Evolutionary conservation across 805 yeast genomes (phyloP).

Genomic region (Lipomyces kockii): DNA sequence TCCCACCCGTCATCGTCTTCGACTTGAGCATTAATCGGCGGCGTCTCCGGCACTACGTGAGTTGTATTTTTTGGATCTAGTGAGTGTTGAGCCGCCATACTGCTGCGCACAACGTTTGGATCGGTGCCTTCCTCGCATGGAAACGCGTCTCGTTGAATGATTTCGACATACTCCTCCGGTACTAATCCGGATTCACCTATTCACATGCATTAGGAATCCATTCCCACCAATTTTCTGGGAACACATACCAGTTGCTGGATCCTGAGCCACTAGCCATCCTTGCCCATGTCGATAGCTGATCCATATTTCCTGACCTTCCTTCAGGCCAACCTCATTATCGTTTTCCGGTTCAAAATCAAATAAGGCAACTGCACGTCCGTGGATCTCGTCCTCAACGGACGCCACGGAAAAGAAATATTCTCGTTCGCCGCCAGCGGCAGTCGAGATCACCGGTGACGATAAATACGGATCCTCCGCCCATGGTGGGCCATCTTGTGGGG

Average conservation of each 20-base stretch:
- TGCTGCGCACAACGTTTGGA: neutral
- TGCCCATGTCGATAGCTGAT: constrained; percentile 93
- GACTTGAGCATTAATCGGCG: constrained; percentile 7
- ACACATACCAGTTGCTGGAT: constrained; percentile 54
- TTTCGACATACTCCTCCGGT: constrained; percentile 90
- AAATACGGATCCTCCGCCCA: constrained; percentile 47
- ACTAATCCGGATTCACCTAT: constrained; percentile 77
- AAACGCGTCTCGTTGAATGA: constrained; percentile 42
- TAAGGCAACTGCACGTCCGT: constrained; percentile 77
- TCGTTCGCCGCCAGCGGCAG: constrained; percentile 46
- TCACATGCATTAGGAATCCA: neutral
- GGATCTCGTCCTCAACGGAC: constrained; percentile 48
- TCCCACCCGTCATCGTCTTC: constrained; percentile 43
- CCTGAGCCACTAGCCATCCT: constrained; percentile 96
- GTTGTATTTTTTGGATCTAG: neutral
- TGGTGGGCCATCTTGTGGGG: constrained; percentile 44
- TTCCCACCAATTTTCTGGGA: neutral
- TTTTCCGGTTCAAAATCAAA: constrained; percentile 93
- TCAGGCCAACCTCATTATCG: constrained; percentile 81
- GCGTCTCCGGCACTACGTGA: neutral
- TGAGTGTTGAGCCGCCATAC: neutral
- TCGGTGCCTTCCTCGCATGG: constrained; percentile 6
- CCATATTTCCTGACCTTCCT: constrained; percentile 82
- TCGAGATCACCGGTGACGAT: constrained; percentile 40
- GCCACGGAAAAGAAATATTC: constrained; percentile 35